phyloP scores from a whole-genome alignment of 1,284 basidiomycete species.

The Cerioporus squamosus region DNA sequence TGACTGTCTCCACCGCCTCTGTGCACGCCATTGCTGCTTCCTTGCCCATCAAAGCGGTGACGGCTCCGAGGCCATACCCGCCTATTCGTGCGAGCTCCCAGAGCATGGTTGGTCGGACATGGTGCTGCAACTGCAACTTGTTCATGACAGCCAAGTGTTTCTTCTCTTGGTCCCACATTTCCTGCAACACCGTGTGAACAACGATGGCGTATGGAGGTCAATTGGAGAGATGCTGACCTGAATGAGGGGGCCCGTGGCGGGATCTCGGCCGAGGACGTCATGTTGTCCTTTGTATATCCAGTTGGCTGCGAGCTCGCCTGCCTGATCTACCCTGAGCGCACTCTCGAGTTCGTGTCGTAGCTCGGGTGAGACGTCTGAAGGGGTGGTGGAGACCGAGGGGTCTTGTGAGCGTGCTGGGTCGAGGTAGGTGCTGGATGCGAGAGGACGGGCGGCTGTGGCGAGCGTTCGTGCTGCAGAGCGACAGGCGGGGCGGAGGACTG shows the following conservation, averaged over 20 bases:
- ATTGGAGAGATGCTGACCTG: slow-evolving; percentile 55
- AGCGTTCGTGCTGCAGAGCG: slow-evolving; percentile 13
- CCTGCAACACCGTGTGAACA: slow-evolving; percentile 46
- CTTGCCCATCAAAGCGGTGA: slow-evolving; percentile 87
- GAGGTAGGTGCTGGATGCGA: slow-evolving; percentile 38
- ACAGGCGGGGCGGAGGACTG: background rate
- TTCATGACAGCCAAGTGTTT: slow-evolving; percentile 90
- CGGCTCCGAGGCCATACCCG: slow-evolving; percentile 85
- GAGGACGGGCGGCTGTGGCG: slow-evolving; percentile 6
- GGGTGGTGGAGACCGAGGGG: slow-evolving; percentile 51
- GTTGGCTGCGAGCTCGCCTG: slow-evolving; percentile 92
- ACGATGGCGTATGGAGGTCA: background rate
- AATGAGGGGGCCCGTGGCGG: slow-evolving; percentile 67
- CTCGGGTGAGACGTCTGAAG: slow-evolving; percentile 47
- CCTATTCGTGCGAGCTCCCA: slow-evolving; percentile 85
- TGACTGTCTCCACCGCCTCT: slow-evolving; percentile 96
- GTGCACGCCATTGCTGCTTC: slow-evolving; percentile 98
- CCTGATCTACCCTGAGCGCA: slow-evolving; percentile 88
- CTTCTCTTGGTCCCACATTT: slow-evolving; percentile 98
- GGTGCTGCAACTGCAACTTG: slow-evolving; percentile 83
- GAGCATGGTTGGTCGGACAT: slow-evolving; percentile 82
- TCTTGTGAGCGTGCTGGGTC: slow-evolving; percentile 38
- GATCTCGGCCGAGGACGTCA: slow-evolving; percentile 69
- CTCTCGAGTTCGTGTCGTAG: slow-evolving; percentile 59
- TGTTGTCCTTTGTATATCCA: slow-evolving; percentile 91